Evolutionary conservation across 2,329 filamentous ascomycete genomes (phyloP).

Genomic region (Phaeosphaeriaceae sp.): DNA sequence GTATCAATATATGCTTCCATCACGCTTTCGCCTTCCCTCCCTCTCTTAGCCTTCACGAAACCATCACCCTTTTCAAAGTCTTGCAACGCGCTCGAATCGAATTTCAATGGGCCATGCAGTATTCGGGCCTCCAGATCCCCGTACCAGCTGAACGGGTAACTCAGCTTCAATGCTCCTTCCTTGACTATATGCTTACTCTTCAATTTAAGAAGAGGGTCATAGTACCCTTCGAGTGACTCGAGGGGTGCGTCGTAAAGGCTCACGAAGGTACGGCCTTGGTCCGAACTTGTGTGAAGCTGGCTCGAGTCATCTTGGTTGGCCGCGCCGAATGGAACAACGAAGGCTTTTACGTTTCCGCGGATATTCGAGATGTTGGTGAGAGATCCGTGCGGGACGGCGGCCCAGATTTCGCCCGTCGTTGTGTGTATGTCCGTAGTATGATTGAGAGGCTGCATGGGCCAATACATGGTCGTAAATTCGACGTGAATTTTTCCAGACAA

Average conservation of each 20-base stretch:
- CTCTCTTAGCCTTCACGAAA: slow-evolving; percentile 19
- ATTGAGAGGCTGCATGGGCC: slow-evolving; percentile 9
- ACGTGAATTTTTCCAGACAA: slow-evolving; percentile 11
- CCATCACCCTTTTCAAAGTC: slow-evolving; percentile 12
- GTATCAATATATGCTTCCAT: slow-evolving; percentile 12
- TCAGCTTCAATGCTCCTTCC: slow-evolving; percentile 11
- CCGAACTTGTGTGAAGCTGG: slow-evolving; percentile 13
- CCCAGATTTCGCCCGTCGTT: slow-evolving; percentile 9
- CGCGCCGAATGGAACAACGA: slow-evolving; percentile 11
- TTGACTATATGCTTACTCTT: slow-evolving; percentile 15
- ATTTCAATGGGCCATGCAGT: slow-evolving; percentile 10
- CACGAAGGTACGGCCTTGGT: slow-evolving; percentile 1
- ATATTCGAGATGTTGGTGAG: slow-evolving; percentile 19
- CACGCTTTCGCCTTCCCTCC: slow-evolving; percentile 10
- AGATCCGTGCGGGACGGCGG: slow-evolving; percentile 11
- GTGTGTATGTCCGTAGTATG: slow-evolving; percentile 16
- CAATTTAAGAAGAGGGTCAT: slow-evolving; percentile 17
- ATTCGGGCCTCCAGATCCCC: slow-evolving; percentile 19
- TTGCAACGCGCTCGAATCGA: slow-evolving; percentile 14
- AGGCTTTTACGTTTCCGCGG: slow-evolving; percentile 3
- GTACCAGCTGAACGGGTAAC: slow-evolving; percentile 17
- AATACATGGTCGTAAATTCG: neutral
- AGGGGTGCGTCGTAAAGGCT: neutral
- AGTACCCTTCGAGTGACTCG: slow-evolving; percentile 5
- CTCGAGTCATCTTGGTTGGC: slow-evolving; percentile 6